Base-by-base conservation (phyloP, 2,329 filamentous ascomycete species). In the Scopulariopsis brevicaulis region DNA sequence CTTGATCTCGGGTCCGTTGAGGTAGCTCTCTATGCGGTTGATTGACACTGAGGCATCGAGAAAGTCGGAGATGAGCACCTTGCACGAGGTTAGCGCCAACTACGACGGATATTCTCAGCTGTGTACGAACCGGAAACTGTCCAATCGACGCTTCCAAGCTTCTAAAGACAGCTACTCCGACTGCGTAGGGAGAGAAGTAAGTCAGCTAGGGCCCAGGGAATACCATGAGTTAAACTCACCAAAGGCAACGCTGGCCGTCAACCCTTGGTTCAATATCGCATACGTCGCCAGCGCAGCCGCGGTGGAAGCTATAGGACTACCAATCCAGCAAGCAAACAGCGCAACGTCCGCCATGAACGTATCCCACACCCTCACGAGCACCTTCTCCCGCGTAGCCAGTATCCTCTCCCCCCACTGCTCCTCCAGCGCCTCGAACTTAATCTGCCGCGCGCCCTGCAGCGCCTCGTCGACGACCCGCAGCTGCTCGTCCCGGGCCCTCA, bases 401-500 rank as follows among this genome's bases (percentile, higher is more conserved):
- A 94, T 88, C 60, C 85, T 87, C 18, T 77, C 75, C 67, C 90
- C 83, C 89, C 89, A 93, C 63, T 88, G 82, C 22, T 75, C 72
- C 68, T 93, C 89, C 1, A 90, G 71, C 1, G 89, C 89, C 0
- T 87, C 87, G 64, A 93, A 91, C 65, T 94, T 94, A 72, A 94
- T 90, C 69, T 94, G 89, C 1, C 88, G 82, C 62, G 93, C 92
- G 8, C 89, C 89, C 63, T 88, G 81, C 1, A 94, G 72, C 0
- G 86, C 87, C 68, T 94, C 89, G 1, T 87, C 88, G 34, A 94
- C 79, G 15, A 91, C 80, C 0, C 80, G 85, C 71, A 91, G 78
- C 70, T 92, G 93, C 58, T 83, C 77, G 67, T 93, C 89, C 52
- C 89, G 78, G 32, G 85, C 77, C 66, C 87, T 88, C 87, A 92